Base-by-base conservation (phyloP, 441 rosid species). In the Gossypium aridum region DNA sequence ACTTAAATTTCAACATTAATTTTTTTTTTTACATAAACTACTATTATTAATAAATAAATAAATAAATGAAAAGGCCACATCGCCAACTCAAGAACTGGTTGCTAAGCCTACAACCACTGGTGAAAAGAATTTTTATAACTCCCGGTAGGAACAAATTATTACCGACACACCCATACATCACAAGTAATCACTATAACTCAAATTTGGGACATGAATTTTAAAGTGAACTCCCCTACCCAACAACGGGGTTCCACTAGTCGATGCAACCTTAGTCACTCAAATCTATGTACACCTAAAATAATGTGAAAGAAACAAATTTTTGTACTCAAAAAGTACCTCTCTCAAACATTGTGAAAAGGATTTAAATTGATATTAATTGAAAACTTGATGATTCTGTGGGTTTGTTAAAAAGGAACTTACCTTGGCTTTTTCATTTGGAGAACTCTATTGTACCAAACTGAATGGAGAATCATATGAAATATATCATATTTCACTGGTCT, bases 391-490 rank as follows among this genome's bases (percentile, higher is more conserved):
- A 34, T 7, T 7, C 9, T 34, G 43, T 34, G 9, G 43, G 43
- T 9, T 34, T 8, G 4, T 10, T 16, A 16, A 16, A 16, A 22
- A 5, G 56, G 26, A 14, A 51, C 14, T 68, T 76, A 80, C 64
- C 59, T 43, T 23, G 82, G 66, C 55, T 16, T 78, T 80, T 78
- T 79, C 19, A 79, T 80, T 79, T 88, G 93, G 61, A 87, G 89
- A 55, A 92, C 92, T 82, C 98, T 84, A 47, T 87, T 94, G 80
- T 79, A 88, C 98, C 98, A 92, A 70, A 91, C 78, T 3, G 97
- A 89, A 73, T 94, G 97, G 67, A 94, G 92, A 71, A 94, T 91
- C 97, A 94, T 94, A 79, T 94, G 92, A 81, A 94, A 94, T 43
- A 92, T 71, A 54, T 91, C 97, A 56, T 89, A 94, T 80, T 84